Evolutionary conservation across 371 early-diverging fungal species (phyloP).

Genomic region (Circinella minor): DNA sequence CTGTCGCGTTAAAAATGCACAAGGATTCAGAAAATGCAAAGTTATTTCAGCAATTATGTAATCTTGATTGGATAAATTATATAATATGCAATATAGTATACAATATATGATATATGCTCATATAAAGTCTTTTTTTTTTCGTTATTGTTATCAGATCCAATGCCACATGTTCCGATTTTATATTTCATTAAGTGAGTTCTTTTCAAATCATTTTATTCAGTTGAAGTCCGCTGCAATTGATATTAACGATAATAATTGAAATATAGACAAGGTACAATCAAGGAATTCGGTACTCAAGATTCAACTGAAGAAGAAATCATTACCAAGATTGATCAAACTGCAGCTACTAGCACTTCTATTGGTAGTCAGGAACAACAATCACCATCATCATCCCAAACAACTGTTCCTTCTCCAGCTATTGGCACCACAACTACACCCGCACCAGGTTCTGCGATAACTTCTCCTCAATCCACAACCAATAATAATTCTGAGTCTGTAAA

Average conservation of each 20-base stretch:
- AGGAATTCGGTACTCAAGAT: slow-evolving; percentile 24
- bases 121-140: too few relatives aligned
- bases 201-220: background rate
- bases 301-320: slow-evolving; percentile 17
- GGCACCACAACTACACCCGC: background rate
- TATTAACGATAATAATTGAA: background rate
- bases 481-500: background rate
- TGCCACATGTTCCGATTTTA: slow-evolving; percentile 24
- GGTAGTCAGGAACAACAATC: background rate
- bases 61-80: background rate
- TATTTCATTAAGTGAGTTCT: slow-evolving; percentile 25
- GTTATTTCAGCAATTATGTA: slow-evolving; percentile 34
- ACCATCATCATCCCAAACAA: slow-evolving; percentile 9
- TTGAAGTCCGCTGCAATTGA: background rate
- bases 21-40: slow-evolving; percentile 28
- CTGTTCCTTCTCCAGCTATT: slow-evolving; percentile 4
- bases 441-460: background rate
- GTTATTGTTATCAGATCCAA: slow-evolving; percentile 19
- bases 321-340: slow-evolving; percentile 16
- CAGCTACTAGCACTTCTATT: background rate
- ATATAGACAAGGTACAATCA: slow-evolving; percentile 24
- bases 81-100: too few relatives aligned
- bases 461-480: background rate
- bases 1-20: slow-evolving; percentile 26
- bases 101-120: too few relatives aligned